A percentile compares a stretch with the other conserved stretches of the same genome.
Conservation (phyloP, 2,329 filamentous ascomycete genomes). For the Claviceps fusiformis region DNA sequence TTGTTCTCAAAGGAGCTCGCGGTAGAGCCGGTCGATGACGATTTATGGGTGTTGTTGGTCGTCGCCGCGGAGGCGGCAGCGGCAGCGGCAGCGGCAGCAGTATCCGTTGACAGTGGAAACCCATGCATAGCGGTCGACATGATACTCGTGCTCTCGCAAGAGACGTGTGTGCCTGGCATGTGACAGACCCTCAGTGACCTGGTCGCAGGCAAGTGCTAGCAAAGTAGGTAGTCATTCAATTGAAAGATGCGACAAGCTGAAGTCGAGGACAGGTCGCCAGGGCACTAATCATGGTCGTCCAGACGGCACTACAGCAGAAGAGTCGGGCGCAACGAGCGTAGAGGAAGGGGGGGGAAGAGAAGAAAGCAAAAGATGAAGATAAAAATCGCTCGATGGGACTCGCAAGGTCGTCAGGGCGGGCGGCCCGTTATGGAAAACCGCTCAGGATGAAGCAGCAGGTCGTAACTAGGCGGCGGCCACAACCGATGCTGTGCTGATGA, state of each 20-base stretch:
- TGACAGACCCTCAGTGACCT: background rate
- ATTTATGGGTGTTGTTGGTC: background rate
- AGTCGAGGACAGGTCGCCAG: background rate
- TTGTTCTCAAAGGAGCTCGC: conserved; percentile 6
- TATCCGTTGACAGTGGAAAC: conserved; percentile 4
- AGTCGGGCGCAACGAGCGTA: background rate
- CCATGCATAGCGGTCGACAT: conserved; percentile 7
- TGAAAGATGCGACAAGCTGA: background rate
- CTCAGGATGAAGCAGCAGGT: background rate
- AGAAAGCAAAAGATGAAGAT: background rate
- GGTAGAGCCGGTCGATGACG: conserved; percentile 2
- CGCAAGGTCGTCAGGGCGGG: background rate
- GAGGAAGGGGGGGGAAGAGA: too few relatives aligned
- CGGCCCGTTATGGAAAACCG: background rate
- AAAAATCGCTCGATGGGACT: background rate
- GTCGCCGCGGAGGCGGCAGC: background rate
- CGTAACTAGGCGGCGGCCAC: background rate
- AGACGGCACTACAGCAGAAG: background rate
- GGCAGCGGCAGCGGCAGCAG: background rate
- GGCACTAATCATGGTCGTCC: conserved; percentile 6
- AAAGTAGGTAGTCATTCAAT: background rate
- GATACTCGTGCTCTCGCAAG: background rate
- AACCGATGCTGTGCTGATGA: background rate
- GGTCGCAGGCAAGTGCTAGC: background rate
- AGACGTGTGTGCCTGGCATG: background rate